Conservation (phyloP, 495 filamentous ascomycete genomes). For the Neurospora hispaniola region DNA sequence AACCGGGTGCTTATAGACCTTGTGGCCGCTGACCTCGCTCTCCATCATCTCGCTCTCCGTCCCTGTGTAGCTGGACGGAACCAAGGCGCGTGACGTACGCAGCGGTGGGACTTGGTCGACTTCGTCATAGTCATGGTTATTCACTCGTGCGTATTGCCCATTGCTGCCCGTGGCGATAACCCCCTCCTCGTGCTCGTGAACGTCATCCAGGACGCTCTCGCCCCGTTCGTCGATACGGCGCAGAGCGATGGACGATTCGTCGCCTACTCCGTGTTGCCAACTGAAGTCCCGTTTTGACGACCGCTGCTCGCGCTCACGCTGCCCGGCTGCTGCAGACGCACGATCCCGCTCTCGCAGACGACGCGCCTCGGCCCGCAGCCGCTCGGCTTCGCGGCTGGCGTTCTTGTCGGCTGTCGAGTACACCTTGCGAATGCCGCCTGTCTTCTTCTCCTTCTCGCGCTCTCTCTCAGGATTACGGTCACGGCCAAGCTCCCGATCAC, state of each 20-base stretch:
- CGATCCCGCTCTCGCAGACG: slow-evolving; percentile 33
- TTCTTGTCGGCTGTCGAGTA: slow-evolving; percentile 41
- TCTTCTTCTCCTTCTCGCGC: slow-evolving; percentile 12
- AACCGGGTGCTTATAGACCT: slow-evolving; percentile 70
- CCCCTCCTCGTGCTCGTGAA: slow-evolving; percentile 5
- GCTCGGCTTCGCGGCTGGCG: slow-evolving; percentile 32
- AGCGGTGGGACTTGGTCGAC: slow-evolving; percentile 15
- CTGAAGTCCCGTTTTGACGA: slow-evolving; percentile 34
- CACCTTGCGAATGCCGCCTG: slow-evolving; percentile 43
- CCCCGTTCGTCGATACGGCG: slow-evolving; percentile 21
- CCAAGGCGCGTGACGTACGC: slow-evolving; percentile 28
- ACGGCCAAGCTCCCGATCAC: not conserved
- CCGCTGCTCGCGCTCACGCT: not conserved
- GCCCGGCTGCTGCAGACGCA: slow-evolving; percentile 13
- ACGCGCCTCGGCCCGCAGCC: slow-evolving; percentile 37
- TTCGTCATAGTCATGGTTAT: not conserved
- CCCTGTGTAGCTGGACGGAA: slow-evolving; percentile 20
- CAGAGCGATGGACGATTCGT: slow-evolving; percentile 16
- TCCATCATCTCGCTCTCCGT: slow-evolving; percentile 43
- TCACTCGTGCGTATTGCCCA: not conserved
- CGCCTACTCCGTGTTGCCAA: slow-evolving; percentile 34
- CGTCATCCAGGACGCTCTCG: not conserved
- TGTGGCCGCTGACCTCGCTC: slow-evolving; percentile 55
- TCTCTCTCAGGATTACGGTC: not conserved
- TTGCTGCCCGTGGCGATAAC: slow-evolving; percentile 1